Conservation (phyloP, 768 basidiomycete genomes). For the Psilocybe azurescens region DNA sequence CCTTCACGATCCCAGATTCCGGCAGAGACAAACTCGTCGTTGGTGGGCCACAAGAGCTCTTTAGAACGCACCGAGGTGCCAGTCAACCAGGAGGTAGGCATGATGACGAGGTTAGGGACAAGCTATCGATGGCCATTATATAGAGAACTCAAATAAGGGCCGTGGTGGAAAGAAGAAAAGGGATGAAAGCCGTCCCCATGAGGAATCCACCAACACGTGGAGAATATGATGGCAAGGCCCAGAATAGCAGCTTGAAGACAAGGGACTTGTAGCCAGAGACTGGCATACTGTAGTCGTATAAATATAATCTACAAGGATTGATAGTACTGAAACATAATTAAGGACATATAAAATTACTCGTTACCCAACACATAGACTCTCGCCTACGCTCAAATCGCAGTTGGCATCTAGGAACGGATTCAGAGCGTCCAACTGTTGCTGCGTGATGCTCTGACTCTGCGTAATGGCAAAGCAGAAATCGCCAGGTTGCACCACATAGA, state of each 20-base stretch:
- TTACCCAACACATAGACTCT: constrained; percentile 18
- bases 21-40: constrained; percentile 9
- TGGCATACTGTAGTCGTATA: not conserved
- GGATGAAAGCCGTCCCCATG: constrained; percentile 3
- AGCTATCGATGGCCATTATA: constrained; percentile 5
- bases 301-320: constrained; percentile 7
- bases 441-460: constrained; percentile 13
- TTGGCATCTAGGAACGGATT: constrained; percentile 16
- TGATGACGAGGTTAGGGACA: not conserved
- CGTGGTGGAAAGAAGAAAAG: constrained; percentile 5
- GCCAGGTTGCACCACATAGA: constrained; percentile 14
- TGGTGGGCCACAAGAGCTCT: constrained; percentile 12
- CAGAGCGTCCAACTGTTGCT: constrained; percentile 10
- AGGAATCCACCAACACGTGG: not conserved
- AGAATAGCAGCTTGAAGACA: not conserved
- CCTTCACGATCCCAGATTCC: constrained; percentile 18
- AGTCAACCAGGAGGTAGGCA: not conserved
- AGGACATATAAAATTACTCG: constrained; percentile 1
- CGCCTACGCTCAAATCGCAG: constrained; percentile 17
- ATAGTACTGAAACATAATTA: not conserved
- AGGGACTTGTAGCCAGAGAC: too few species aligned
- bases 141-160: constrained; percentile 6
- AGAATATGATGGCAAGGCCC: not conserved
- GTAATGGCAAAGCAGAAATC: constrained; percentile 19
- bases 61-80: constrained; percentile 1